Evolutionary conservation across 176 grass and related monocot species (phyloP), one percentile per base, ranked within the genome.

Genomic region (Musa itinerans): DNA sequence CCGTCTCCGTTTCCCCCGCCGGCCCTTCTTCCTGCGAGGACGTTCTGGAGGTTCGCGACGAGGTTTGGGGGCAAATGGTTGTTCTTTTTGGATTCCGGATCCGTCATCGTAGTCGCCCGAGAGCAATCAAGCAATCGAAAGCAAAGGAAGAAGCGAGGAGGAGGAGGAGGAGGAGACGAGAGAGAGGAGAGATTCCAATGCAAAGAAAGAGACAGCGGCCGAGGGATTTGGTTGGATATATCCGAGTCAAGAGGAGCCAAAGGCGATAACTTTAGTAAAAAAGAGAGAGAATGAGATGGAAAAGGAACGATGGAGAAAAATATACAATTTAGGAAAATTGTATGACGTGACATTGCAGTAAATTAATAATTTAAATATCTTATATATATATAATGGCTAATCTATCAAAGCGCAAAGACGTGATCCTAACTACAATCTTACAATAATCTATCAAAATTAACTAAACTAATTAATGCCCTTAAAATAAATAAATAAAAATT

Each of bases 21-120:
- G 34, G 69, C 26, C 11, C 71, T 65, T 57, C 85, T 74, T 54
- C 68, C 71, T 14, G 61, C 53, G 76, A 87, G 85, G 49, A 61
- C 85, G 43, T 54, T 82, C 65, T 83, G 76, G 23, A 87, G 85
- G 79, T 83, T 80, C 73, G 85, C 77, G 50, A 83, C 81, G 68
- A 83, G 78, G 52, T 78, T 76, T 24, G 52, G 81, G 11, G 85
- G 85, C 50, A 67, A n/a, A 63, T 61, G 71, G 53, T 61, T 82
- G 48, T 23, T 64, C 55, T 52, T 74, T 50, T 69, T 56, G 50
- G 53, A 69, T 9, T 53, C 78, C 43, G 56, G 48, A 63, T 27
- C 82, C 71, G 63, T 10, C 13, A 75, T 80, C 69, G 71, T 23
- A 43, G 52, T 53, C 66, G 73, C 75, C 73, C 61, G 57, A 78